Conservation (phyloP, 352 stramenopile species). For the Globisporangium lucens region DNA sequence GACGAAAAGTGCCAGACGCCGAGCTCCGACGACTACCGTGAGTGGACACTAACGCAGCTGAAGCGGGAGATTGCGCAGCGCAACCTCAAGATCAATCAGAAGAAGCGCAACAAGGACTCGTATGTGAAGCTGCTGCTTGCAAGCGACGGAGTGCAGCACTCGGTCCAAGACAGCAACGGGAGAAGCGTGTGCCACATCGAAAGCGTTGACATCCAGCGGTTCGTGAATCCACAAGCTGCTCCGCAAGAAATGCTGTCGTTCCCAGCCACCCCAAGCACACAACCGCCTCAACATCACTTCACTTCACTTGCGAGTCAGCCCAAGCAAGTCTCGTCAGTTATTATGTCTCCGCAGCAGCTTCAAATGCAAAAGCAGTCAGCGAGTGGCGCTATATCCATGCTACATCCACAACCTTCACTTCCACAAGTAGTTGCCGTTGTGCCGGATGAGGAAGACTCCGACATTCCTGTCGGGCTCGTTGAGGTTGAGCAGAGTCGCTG, state of each 20-base stretch:
- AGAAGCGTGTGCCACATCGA: not conserved
- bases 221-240: not conserved
- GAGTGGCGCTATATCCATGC: not conserved
- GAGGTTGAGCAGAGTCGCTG: not conserved
- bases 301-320: not conserved
- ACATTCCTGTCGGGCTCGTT: not conserved
- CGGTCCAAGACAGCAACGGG: not conserved
- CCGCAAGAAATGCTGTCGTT: not conserved
- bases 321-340: not conserved
- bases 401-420: not conserved
- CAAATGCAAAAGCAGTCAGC: not conserved
- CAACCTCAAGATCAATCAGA: conserved; percentile 41
- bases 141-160: conserved; percentile 22
- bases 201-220: conserved; percentile 9
- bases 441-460: not conserved
- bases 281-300: not conserved
- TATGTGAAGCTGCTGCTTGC: conserved; percentile 37
- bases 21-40: conserved; percentile 50
- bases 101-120: conserved; percentile 41
- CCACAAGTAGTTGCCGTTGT: not conserved
- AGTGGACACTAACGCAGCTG: conserved; percentile 48
- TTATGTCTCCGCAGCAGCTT: conserved; percentile 1
- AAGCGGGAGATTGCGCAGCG: conserved; percentile 56
- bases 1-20: conserved; percentile 40
- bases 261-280: not conserved